Percentiles rank a stretch among this genome's conserved stretches.
Evolutionary conservation across 495 filamentous ascomycete genomes (phyloP).

Genomic region (Neurospora africana): DNA sequence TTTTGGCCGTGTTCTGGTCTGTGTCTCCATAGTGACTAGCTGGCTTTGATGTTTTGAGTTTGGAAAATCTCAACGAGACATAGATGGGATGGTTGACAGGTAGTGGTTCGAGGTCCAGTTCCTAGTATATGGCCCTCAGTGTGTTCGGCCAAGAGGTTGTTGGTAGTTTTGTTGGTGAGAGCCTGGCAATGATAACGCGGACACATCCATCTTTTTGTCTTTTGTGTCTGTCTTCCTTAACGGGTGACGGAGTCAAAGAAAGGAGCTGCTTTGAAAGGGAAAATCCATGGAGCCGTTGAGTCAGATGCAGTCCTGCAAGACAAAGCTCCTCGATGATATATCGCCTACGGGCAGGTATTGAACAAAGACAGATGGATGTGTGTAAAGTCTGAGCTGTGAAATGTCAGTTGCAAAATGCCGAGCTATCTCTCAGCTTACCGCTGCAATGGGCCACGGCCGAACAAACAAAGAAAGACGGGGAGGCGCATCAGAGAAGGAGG

Average conservation of each 20-base stretch:
- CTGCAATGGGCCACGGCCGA: not conserved
- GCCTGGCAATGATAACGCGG: not conserved
- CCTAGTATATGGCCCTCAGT: not conserved
- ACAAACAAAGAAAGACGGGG: constrained; percentile 18
- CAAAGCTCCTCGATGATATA: constrained; percentile 15
- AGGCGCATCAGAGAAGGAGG: not conserved
- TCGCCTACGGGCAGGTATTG: not conserved
- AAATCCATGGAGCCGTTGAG: constrained; percentile 8
- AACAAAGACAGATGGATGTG: not conserved
- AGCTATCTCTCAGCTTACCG: not conserved
- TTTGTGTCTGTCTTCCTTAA: not conserved
- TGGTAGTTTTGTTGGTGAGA: not conserved
- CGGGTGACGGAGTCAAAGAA: constrained; percentile 2
- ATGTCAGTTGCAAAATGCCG: not conserved
- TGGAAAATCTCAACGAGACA: not conserved
- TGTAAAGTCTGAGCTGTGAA: not conserved
- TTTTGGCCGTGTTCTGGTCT: constrained; percentile 20
- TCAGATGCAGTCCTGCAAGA: constrained; percentile 17
- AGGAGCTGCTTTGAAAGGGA: constrained; percentile 6
- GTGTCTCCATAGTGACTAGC: constrained; percentile 16
- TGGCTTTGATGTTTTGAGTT: not conserved
- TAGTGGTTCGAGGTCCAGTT: not conserved
- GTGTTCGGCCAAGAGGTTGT: not conserved
- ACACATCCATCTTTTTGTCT: not conserved
- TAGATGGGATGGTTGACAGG: not conserved